Conservation (phyloP, 2,329 filamentous ascomycete species). For the Cercospora beticola region DNA sequence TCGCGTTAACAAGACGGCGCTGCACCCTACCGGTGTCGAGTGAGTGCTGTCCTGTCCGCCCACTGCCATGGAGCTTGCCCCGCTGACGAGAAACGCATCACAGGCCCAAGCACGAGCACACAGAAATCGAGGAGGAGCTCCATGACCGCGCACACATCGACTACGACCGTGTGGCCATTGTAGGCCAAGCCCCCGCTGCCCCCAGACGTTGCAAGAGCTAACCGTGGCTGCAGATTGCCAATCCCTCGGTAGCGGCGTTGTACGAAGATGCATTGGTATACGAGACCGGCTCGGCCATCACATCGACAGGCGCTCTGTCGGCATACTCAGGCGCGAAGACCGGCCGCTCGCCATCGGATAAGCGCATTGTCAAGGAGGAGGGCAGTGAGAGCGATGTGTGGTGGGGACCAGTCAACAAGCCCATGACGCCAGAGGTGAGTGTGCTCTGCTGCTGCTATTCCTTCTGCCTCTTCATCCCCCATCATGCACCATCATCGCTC, state of each 20-base stretch:
- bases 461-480: background rate
- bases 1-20: slow-evolving; percentile 80
- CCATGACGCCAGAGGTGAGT: slow-evolving; percentile 94
- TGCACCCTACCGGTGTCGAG: slow-evolving; percentile 88
- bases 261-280: slow-evolving; percentile 99
- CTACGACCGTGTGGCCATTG: slow-evolving; percentile 97
- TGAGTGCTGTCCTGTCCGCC: slow-evolving; percentile 52
- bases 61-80: background rate
- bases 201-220: slow-evolving; percentile 18
- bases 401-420: slow-evolving; percentile 99
- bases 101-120: slow-evolving; percentile 84
- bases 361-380: slow-evolving; percentile 92
- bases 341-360: slow-evolving; percentile 92
- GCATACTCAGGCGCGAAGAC: slow-evolving; percentile 99
- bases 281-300: slow-evolving; percentile 96
- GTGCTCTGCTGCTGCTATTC: background rate
- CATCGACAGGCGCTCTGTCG: slow-evolving; percentile 88
- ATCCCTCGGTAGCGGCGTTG: slow-evolving; percentile 89
- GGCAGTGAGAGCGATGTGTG: slow-evolving; percentile 89
- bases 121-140: slow-evolving; percentile 95
- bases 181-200: slow-evolving; percentile 49
- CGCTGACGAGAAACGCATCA: slow-evolving; percentile 22
- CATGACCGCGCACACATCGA: slow-evolving; percentile 98
- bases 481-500: background rate
- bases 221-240: slow-evolving; percentile 61